phyloP scores from a whole-genome alignment of 805 yeast genomes.

The Starmerella sp. region DNA sequence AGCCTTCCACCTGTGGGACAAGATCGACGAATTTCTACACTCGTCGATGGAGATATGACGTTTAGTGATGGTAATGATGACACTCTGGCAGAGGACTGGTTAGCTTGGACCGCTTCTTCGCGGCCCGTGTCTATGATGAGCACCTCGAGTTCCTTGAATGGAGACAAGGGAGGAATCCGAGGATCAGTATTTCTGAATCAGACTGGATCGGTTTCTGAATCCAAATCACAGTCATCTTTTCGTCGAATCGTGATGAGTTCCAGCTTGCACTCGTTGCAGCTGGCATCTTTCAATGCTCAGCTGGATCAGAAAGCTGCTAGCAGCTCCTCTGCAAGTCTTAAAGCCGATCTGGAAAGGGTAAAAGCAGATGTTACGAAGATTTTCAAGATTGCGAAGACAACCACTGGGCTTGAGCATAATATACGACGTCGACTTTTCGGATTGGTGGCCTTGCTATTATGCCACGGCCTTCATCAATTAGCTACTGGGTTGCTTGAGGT shows the following conservation, averaged over 20 bases:
- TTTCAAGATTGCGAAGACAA: conserved; percentile 11
- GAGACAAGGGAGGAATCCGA: neutral
- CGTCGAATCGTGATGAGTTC: conserved; percentile 23
- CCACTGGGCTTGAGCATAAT: conserved; percentile 6
- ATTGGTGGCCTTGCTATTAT: conserved; percentile 14
- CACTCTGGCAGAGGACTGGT: conserved; percentile 16
- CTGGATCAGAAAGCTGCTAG: conserved; percentile 22
- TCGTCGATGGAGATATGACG: neutral
- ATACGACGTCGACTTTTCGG: conserved; percentile 7
- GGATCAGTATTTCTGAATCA: neutral
- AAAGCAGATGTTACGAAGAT: conserved; percentile 15
- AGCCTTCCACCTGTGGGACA: neutral
- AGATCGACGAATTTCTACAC: neutral
- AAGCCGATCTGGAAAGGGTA: conserved; percentile 12
- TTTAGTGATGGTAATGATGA: conserved; percentile 11
- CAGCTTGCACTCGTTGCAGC: conserved; percentile 25
- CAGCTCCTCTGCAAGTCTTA: neutral
- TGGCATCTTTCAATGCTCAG: conserved; percentile 27
- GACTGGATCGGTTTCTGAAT: conserved; percentile 7
- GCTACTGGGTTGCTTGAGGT: conserved; percentile 23
- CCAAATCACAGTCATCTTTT: conserved; percentile 17
- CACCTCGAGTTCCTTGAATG: neutral
- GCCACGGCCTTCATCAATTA: conserved; percentile 11
- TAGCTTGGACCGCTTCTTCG: conserved; percentile 14
- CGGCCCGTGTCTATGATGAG: conserved; percentile 14